phyloP scores from a whole-genome alignment of 306 rosid species.

The Corylus avellana region DNA sequence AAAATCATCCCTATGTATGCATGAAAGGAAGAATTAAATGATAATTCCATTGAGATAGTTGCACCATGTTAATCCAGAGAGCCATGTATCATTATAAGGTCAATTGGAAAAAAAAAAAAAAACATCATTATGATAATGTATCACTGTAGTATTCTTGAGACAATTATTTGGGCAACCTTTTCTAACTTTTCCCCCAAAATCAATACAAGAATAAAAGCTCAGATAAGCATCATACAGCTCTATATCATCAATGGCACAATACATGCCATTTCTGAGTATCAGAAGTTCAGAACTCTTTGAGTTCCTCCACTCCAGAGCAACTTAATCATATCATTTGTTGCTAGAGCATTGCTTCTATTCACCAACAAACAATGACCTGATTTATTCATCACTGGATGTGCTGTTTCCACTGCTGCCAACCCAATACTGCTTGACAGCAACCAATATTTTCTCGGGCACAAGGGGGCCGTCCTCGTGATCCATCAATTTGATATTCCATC shows the following conservation, averaged over 20 bases:
- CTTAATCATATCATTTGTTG: neutral
- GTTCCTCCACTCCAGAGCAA: slow-evolving; percentile 16
- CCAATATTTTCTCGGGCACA: slow-evolving; percentile 82
- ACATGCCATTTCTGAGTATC: slow-evolving; percentile 4
- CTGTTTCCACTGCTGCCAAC: slow-evolving; percentile 51
- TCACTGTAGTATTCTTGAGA: slow-evolving; percentile 1
- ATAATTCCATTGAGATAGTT: neutral
- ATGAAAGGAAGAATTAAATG: neutral
- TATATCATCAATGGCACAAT: slow-evolving; percentile 10
- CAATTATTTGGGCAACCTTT: slow-evolving; percentile 11
- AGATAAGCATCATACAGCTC: neutral
- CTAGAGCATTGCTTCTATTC: slow-evolving; percentile 10
- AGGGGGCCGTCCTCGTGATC: slow-evolving; percentile 95
- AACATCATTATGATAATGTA: neutral
- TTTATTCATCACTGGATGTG: slow-evolving; percentile 43
- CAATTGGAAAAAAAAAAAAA: neutral
- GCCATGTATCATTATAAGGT: neutral
- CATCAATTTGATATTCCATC: slow-evolving; percentile 85
- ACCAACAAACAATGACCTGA: neutral
- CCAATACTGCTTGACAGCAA: slow-evolving; percentile 80
- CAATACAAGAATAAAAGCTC: neutral
- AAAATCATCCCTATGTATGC: no score
- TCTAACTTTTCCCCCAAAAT: slow-evolving; percentile 10
- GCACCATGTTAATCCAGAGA: neutral
- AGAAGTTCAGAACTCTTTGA: slow-evolving; percentile 9